These are phyloP conservation scores for Venturia pyrina DNA, from an alignment of 2,329 filamentous ascomycete genomes.

Conservation along the genomic window DNA sequence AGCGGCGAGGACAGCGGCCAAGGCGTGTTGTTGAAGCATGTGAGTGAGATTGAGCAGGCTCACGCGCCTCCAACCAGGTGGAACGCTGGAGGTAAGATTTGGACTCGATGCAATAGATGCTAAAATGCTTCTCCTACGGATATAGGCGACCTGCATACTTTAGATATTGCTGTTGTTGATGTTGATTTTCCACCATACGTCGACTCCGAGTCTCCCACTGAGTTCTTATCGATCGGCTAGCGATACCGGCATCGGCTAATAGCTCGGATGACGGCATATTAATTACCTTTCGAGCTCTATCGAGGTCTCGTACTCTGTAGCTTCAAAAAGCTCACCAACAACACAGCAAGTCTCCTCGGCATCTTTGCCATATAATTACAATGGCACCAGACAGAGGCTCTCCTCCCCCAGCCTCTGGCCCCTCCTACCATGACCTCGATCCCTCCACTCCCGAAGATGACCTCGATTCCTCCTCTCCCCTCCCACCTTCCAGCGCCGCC, in stretches of 20 bases:
- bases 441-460: neutral
- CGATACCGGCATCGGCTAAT: neutral
- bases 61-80: too few species aligned
- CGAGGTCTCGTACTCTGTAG: neutral
- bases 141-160: neutral
- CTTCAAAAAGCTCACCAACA: neutral
- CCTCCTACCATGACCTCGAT: neutral
- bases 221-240: neutral
- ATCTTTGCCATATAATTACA: neutral
- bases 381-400: neutral
- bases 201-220: neutral
- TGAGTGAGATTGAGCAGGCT: too few species aligned
- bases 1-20: too few species aligned
- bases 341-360: neutral
- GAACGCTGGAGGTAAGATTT: too few species aligned
- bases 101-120: too few species aligned
- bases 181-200: neutral
- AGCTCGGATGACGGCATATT: neutral
- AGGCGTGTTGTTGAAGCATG: too few species aligned
- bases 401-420: neutral
- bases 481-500: conserved; percentile 6
- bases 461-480: neutral
- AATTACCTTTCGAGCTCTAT: neutral
- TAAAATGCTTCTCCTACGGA: neutral
- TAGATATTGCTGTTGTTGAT: neutral